phyloP scores from a whole-genome alignment of 2,329 filamentous ascomycete genomes.

The Exserohilum rostratum region DNA sequence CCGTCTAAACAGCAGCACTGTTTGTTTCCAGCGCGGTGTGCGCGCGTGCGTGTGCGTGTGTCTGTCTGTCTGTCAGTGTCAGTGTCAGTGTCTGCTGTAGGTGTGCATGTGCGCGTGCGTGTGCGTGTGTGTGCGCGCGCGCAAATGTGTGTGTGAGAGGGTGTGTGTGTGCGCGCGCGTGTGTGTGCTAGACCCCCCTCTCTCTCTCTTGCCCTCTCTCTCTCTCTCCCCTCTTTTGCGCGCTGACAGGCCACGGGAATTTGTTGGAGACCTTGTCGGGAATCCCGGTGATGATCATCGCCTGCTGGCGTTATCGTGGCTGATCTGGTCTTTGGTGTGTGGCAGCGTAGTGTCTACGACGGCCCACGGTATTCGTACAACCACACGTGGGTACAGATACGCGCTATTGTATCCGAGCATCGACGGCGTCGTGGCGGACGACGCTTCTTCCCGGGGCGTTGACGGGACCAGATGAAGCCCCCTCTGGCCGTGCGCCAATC shows the following conservation, averaged over 20 bases:
- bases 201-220: neutral
- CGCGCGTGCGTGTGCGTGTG: neutral
- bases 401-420: slow-evolving; percentile 19
- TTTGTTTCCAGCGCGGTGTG: neutral
- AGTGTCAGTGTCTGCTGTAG: no score
- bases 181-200: neutral
- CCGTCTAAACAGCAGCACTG: neutral
- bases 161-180: neutral
- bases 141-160: neutral
- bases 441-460: slow-evolving; percentile 28
- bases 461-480: slow-evolving; percentile 12
- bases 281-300: slow-evolving; percentile 35
- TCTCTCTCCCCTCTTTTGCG: no score
- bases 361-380: slow-evolving; percentile 13
- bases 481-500: slow-evolving; percentile 10
- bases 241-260: slow-evolving; percentile 8
- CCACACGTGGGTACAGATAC: slow-evolving; percentile 23
- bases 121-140: neutral
- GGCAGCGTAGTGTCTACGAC: slow-evolving; percentile 9
- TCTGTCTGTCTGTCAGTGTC: no score
- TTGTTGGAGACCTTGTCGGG: slow-evolving; percentile 21
- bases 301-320: slow-evolving; percentile 24
- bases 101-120: neutral
- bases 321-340: slow-evolving; percentile 12
- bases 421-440: slow-evolving; percentile 25